Conservation (phyloP, 2,329 filamentous ascomycete genomes). For the Clarireedia homoeocarpa region DNA sequence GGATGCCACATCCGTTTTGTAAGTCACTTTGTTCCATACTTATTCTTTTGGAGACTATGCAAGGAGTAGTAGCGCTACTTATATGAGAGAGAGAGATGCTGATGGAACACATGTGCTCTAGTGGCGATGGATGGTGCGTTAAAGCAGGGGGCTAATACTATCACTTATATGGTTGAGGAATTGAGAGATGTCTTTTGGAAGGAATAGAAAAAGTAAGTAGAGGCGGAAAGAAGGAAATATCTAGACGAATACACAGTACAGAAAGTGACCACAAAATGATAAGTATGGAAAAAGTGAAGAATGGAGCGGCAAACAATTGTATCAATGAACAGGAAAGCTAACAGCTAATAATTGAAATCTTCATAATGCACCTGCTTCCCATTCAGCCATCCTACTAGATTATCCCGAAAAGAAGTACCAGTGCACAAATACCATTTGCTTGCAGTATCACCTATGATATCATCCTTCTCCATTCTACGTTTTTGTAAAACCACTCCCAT, state of each 20-base stretch:
- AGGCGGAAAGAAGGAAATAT: background rate
- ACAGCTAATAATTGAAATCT: slow-evolving; percentile 36
- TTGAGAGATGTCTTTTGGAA: slow-evolving; percentile 18
- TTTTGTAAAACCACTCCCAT: slow-evolving; percentile 31
- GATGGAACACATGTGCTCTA: background rate
- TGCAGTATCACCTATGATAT: slow-evolving; percentile 34
- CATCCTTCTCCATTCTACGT: slow-evolving; percentile 39
- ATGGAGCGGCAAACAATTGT: slow-evolving; percentile 4
- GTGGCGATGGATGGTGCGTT: slow-evolving; percentile 49
- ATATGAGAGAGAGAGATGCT: too few relatives aligned
- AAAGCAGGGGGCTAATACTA: slow-evolving; percentile 42
- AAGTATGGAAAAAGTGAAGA: background rate
- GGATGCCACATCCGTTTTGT: slow-evolving; percentile 48
- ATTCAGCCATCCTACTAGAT: slow-evolving; percentile 40
- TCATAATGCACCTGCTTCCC: slow-evolving; percentile 41
- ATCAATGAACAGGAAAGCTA: background rate
- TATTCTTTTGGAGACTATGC: too few relatives aligned
- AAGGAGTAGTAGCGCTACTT: too few relatives aligned
- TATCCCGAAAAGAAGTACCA: slow-evolving; percentile 39
- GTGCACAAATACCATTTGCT: slow-evolving; percentile 53
- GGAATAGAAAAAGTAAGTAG: background rate
- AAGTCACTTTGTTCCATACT: background rate
- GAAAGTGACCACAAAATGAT: background rate
- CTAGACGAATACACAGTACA: too few relatives aligned
- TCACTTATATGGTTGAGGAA: slow-evolving; percentile 32